phyloP scores from a whole-genome alignment of 2,329 filamentous ascomycete species.

The Fusarium chuoi region DNA sequence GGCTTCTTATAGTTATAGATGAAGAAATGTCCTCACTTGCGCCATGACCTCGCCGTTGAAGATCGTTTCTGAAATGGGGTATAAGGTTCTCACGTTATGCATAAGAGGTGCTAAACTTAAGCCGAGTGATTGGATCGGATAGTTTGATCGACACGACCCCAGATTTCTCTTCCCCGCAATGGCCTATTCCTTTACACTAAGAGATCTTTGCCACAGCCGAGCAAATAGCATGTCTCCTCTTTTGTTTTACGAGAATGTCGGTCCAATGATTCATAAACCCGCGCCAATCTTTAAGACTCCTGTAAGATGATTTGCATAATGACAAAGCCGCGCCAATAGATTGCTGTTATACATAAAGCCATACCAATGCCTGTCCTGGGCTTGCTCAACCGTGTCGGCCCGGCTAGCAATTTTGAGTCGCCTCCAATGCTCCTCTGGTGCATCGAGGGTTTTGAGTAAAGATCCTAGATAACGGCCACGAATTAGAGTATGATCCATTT shows the following conservation, averaged over 20 bases:
- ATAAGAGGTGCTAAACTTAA: neutral
- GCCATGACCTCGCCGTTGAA: neutral
- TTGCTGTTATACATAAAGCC: too few species aligned
- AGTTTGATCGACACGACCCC: neutral
- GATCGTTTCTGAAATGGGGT: neutral
- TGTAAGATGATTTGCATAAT: neutral
- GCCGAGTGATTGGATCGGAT: neutral
- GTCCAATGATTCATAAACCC: neutral
- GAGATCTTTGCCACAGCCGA: neutral
- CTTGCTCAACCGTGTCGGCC: too few species aligned
- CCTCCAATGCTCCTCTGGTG: too few species aligned
- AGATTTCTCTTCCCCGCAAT: neutral
- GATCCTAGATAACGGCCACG: too few species aligned
- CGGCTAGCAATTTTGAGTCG: too few species aligned
- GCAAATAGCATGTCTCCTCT: neutral
- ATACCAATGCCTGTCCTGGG: too few species aligned
- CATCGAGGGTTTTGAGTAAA: too few species aligned
- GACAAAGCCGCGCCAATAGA: neutral
- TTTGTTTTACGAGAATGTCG: too few species aligned
- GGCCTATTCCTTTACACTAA: fast-evolving
- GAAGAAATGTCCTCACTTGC: neutral
- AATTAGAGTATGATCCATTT: too few species aligned
- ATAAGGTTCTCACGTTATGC: neutral
- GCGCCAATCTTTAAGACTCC: neutral
- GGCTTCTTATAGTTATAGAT: neutral